Evolutionary conservation across 306 rosid species (phyloP).

Genomic region (Prosopis cineraria): DNA sequence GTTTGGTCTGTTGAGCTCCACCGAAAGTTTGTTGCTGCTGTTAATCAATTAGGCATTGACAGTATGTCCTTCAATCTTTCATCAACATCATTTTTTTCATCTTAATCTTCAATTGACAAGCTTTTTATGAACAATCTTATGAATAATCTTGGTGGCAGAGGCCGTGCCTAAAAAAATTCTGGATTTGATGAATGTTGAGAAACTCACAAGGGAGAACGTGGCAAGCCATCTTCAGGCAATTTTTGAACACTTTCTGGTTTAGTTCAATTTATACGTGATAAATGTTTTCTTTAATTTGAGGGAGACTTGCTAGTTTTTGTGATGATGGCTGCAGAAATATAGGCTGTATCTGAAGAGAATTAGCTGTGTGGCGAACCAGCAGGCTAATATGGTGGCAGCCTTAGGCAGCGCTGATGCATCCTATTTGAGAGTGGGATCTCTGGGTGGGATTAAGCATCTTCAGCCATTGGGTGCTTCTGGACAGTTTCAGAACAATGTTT

Average conservation of each 20-base stretch:
- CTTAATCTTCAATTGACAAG: neutral
- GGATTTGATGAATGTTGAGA: conserved; percentile 93
- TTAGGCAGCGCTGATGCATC: conserved; percentile 78
- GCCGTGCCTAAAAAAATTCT: conserved; percentile 96
- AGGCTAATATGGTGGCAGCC: conserved; percentile 88
- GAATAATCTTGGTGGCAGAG: conserved; percentile 57
- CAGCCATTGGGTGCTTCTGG: conserved; percentile 56
- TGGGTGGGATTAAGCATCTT: conserved; percentile 60
- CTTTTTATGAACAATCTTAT: conserved; percentile 15
- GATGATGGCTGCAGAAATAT: conserved; percentile 73
- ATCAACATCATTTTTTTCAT: neutral
- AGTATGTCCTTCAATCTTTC: conserved; percentile 65
- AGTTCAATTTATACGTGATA: conserved; percentile 2
- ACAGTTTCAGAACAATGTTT: conserved; percentile 61
- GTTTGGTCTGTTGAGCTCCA: conserved; percentile 98
- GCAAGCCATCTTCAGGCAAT: conserved; percentile 98
- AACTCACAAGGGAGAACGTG: conserved; percentile 94
- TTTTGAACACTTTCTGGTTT: conserved; percentile 27
- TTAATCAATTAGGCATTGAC: conserved; percentile 90
- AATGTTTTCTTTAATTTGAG: conserved; percentile 6
- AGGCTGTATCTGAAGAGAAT: conserved; percentile 91
- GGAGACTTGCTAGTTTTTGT: conserved; percentile 25
- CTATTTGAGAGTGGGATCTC: conserved; percentile 62
- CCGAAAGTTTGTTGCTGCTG: conserved; percentile 91
- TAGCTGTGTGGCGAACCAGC: conserved; percentile 85